Evolutionary conservation across 2,329 filamentous ascomycete species (phyloP), one percentile per base, ranked within the genome.

Genomic region (Neodidymelliopsis sp.): DNA sequence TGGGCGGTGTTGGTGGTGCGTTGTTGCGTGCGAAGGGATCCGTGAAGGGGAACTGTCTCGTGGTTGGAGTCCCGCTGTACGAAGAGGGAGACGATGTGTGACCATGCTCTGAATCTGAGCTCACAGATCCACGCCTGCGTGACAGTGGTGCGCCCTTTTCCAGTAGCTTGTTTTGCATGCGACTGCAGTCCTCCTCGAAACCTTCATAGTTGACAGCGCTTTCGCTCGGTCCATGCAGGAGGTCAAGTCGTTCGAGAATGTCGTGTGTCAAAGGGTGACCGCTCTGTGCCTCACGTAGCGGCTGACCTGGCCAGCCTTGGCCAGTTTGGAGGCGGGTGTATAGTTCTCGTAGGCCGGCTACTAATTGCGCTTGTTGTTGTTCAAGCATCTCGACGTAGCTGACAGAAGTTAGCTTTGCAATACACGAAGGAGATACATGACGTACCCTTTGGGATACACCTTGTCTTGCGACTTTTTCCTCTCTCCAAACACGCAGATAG

Each of bases 321-420:
- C 80, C 80, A 29, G 75, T 75, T 23, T 76, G 71, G 23, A 80
- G 65, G 41, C 81, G 77, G 54, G 75, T 77, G 68, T 86, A 86
- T 34, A 86, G 73, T 66, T 84, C 81, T 64, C 84, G 82, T 5
- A 86, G 76, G 31, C 82, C 84, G 43, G 80, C 74, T 22, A 86
- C 83, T 4, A 87, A 75, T 72, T 85, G 84, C 15, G 74, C 69
- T 68, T 86, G 84, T 74, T 87, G 84, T 62, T 85, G 83, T 63
- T 87, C 84, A 38, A 87, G 78, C 82, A 86, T 85, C 68, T 87
- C 84, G 22, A 86, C 83, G 54, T 84, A 85, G 56, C 82, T 85
- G 30, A 8, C 10, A 36, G 5, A 33, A n/a, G 53, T 62, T 34
- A 66, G 60, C 15, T 19, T 15, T 6, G 25, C 20, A 6, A 16